Percentiles rank a stretch among this genome's conserved stretches.
Conservation (phyloP, 768 basidiomycete genomes). For the Gloeophyllum trabeum region DNA sequence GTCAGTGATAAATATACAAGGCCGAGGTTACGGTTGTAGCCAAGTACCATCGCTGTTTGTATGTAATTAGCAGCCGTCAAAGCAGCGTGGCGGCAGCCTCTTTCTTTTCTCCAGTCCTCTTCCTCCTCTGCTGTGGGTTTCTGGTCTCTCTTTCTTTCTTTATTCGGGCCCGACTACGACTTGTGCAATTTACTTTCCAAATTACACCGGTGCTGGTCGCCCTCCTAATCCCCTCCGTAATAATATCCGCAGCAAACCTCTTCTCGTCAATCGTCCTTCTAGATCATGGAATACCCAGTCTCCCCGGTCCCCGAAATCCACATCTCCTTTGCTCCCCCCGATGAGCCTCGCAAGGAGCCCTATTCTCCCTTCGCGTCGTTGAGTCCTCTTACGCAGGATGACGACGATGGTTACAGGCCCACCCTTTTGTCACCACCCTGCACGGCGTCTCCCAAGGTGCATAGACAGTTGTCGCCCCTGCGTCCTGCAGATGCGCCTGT, state of each 20-base stretch:
- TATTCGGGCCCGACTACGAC: slow-evolving; percentile 15
- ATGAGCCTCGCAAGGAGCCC: slow-evolving; percentile 37
- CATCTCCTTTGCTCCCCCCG: slow-evolving; percentile 58
- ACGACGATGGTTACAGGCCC: slow-evolving; percentile 46
- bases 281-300: slow-evolving; percentile 18
- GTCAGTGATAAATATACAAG: no score
- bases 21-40: no score
- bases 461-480: slow-evolving; percentile 37
- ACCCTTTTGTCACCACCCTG: slow-evolving; percentile 47
- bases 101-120: slow-evolving; percentile 5
- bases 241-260: no score
- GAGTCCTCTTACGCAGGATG: slow-evolving; percentile 16
- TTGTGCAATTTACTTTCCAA: slow-evolving; percentile 10
- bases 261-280: no score
- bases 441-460: slow-evolving; percentile 25
- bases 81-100: background rate
- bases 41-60: no score
- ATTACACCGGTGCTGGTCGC: slow-evolving; percentile 43
- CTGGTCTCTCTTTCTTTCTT: slow-evolving; percentile 5
- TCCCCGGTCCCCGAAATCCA: slow-evolving; percentile 53
- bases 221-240: slow-evolving; percentile 16
- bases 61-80: no score
- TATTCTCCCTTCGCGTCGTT: slow-evolving; percentile 47
- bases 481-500: slow-evolving; percentile 26
- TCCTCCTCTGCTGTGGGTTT: background rate